Evolutionary conservation across 495 filamentous ascomycete species (phyloP).

Genomic region (Friedmanniomyces simplex): DNA sequence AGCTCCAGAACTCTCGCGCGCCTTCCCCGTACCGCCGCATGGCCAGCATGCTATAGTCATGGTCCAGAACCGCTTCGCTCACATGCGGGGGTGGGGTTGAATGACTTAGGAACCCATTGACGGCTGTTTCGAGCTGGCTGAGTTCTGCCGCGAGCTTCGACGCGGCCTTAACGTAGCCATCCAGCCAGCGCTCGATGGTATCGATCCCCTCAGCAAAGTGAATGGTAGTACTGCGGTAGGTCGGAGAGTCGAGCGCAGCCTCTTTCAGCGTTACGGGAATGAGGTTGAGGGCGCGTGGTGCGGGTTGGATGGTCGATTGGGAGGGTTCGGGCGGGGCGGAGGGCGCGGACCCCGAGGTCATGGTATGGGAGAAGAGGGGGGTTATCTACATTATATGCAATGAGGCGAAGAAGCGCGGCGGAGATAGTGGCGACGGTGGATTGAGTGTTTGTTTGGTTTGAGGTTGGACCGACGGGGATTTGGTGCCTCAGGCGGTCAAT

Average conservation of each 20-base stretch:
- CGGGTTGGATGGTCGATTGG: background rate
- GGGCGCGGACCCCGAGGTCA: no score
- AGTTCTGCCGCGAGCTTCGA: constrained; percentile 69
- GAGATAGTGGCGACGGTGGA: no score
- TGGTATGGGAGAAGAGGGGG: no score
- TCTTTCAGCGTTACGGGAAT: constrained; percentile 81
- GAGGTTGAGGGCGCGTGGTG: constrained; percentile 11
- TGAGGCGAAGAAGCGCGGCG: no score
- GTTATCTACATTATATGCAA: no score
- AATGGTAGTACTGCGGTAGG: constrained; percentile 77
- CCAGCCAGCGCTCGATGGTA: constrained; percentile 84
- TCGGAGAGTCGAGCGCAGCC: constrained; percentile 89
- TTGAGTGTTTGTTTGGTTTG: no score
- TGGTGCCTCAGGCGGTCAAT: no score
- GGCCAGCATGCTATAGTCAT: constrained; percentile 86
- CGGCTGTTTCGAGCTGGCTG: constrained; percentile 52
- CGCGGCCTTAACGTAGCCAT: constrained; percentile 68
- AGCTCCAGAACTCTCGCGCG: constrained; percentile 72
- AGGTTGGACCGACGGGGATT: no score
- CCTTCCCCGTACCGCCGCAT: constrained; percentile 76
- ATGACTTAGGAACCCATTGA: constrained; percentile 64
- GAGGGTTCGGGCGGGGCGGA: no score
- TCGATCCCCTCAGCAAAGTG: constrained; percentile 93
- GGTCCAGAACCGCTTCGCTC: constrained; percentile 74
- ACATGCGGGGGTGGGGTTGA: constrained; percentile 59